Conservation (phyloP, 306 rosid genomes). For the Bauhinia variegata region DNA sequence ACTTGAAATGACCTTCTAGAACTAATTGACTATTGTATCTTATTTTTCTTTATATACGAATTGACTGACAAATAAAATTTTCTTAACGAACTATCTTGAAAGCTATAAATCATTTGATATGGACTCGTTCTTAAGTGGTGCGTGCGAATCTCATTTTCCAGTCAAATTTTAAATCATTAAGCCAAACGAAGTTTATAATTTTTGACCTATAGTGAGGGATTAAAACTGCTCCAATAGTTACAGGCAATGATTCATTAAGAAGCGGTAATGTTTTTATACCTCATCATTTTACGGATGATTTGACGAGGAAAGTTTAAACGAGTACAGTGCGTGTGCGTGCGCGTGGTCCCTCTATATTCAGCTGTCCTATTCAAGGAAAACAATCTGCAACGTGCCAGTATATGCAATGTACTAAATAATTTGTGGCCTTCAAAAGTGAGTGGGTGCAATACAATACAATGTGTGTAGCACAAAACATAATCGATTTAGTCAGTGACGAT, state of each 20-base stretch:
- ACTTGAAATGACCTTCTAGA: not conserved
- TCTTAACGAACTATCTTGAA: too few species aligned
- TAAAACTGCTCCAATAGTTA: not conserved
- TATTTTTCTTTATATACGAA: too few species aligned
- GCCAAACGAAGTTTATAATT: not conserved
- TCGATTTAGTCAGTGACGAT: too few species aligned
- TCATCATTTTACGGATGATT: too few species aligned
- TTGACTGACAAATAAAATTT: too few species aligned
- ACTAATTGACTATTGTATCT: not conserved
- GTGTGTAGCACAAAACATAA: too few species aligned
- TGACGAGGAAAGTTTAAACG: conserved; percentile 5
- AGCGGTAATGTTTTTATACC: too few species aligned
- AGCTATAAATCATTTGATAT: too few species aligned
- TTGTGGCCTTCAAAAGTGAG: too few species aligned
- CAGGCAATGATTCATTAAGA: not conserved
- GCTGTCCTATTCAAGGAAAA: not conserved
- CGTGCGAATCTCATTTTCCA: not conserved
- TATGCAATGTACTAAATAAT: too few species aligned
- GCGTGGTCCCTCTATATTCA: conserved; percentile 13
- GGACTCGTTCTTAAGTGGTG: not conserved
- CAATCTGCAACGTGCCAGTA: conserved; percentile 23
- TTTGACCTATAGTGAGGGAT: not conserved
- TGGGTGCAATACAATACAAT: too few species aligned
- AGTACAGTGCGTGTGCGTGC: conserved; percentile 16
- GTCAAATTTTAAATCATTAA: conserved; percentile 13